Percentiles rank a stretch among this genome's conserved stretches.
Conservation (phyloP, 2,329 filamentous ascomycete species). For the Monilinia vaccinii-corymbosi region DNA sequence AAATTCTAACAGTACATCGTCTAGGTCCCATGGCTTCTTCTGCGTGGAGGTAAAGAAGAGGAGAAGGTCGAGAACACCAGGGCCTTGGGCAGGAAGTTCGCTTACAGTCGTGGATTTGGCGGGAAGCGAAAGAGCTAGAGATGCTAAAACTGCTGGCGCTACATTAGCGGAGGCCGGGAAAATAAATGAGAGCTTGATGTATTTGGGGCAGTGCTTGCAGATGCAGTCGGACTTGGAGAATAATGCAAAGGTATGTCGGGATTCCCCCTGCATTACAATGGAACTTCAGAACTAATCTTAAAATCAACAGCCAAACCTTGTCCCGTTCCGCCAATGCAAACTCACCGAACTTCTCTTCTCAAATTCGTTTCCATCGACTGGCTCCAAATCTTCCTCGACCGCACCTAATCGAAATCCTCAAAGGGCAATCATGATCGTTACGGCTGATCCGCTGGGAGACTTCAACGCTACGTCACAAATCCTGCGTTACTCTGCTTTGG, state of each 20-base stretch:
- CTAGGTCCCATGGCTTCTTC: constrained; percentile 92
- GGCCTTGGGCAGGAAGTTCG: constrained; percentile 65
- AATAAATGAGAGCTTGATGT: constrained; percentile 98
- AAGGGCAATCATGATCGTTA: constrained; percentile 91
- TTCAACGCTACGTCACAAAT: constrained; percentile 97
- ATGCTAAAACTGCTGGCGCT: constrained; percentile 87
- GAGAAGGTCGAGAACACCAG: constrained; percentile 39
- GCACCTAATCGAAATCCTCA: constrained; percentile 52
- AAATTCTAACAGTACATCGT: constrained; percentile 85
- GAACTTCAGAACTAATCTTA: constrained; percentile 8
- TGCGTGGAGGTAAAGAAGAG: constrained; percentile 90
- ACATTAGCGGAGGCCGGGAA: constrained; percentile 94
- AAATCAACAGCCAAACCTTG: constrained; percentile 51
- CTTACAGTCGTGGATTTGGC: constrained; percentile 88
- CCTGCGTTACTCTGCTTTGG: constrained; percentile 84
- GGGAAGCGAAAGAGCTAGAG: constrained; percentile 84
- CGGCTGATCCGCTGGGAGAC: constrained; percentile 84
- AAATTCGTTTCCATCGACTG: constrained; percentile 59
- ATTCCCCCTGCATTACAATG: neutral
- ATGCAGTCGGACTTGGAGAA: constrained; percentile 78
- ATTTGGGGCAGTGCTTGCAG: constrained; percentile 90
- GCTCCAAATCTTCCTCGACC: constrained; percentile 9
- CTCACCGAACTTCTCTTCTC: constrained; percentile 78
- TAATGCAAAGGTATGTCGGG: constrained; percentile 56
- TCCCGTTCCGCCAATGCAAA: constrained; percentile 77